Percentiles rank a stretch among this genome's conserved stretches.
Evolutionary conservation across 2,329 filamentous ascomycete species (phyloP).

Genomic region (Emericellopsis cladophorae): DNA sequence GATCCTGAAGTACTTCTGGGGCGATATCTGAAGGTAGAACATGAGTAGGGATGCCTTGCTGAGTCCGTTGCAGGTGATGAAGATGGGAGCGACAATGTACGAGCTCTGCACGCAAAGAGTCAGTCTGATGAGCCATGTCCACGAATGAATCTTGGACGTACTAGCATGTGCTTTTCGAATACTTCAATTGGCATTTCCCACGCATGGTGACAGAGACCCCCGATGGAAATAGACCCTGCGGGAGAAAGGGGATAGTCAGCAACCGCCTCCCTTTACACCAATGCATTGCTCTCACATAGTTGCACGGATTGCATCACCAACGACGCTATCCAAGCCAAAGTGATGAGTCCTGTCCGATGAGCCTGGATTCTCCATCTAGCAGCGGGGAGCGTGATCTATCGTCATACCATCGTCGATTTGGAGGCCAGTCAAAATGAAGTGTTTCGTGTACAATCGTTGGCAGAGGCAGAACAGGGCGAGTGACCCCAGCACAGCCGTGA

Average conservation of each 20-base stretch:
- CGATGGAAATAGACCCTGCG: constrained; percentile 12
- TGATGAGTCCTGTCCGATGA: not conserved
- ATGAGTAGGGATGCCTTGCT: constrained; percentile 21
- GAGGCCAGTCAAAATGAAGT: constrained; percentile 7
- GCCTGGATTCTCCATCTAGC: not conserved
- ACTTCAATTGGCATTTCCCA: constrained; percentile 12
- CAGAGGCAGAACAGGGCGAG: constrained; percentile 6
- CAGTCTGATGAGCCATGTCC: not conserved
- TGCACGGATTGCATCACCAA: constrained; percentile 11
- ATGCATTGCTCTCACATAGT: constrained; percentile 1
- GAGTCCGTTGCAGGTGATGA: constrained; percentile 17
- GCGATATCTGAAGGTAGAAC: constrained; percentile 20
- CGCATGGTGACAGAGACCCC: constrained; percentile 12
- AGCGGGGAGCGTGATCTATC: not conserved
- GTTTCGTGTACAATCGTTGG: constrained; percentile 11
- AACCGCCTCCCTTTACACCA: too few species aligned
- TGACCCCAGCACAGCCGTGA: constrained; percentile 7
- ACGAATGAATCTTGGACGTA: constrained; percentile 1
- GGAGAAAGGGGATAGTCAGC: too few species aligned
- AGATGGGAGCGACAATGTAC: constrained; percentile 14
- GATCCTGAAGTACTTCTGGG: constrained; percentile 14
- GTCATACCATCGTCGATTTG: constrained; percentile 8
- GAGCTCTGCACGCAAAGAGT: constrained; percentile 6
- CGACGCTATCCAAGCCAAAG: constrained; percentile 6
- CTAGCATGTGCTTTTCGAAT: constrained; percentile 10